Evolutionary conservation across 148 eudicot genomes (phyloP).

Genomic region (Vaccinium vitisidaea): DNA sequence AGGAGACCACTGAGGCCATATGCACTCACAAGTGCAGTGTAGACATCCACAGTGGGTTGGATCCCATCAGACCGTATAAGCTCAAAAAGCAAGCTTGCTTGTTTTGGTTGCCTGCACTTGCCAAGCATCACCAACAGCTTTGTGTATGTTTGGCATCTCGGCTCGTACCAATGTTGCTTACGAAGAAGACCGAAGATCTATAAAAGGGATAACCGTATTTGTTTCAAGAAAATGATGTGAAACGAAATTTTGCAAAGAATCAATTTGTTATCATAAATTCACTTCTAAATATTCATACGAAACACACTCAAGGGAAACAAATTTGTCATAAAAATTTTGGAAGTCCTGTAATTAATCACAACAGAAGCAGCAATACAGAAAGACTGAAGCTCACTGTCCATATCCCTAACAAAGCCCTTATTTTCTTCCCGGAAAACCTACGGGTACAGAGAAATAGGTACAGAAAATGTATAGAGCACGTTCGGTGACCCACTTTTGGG

Average conservation of each 20-base stretch:
- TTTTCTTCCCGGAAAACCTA: neutral
- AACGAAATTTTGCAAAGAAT: neutral
- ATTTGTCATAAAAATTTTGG: neutral
- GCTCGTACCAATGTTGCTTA: conserved; percentile 87
- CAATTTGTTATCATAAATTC: neutral
- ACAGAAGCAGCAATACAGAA: neutral
- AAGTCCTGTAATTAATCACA: neutral
- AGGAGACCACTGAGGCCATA: conserved; percentile 68
- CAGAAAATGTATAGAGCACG: too few species aligned
- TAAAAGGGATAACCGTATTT: conserved; percentile 10
- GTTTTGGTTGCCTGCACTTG: conserved; percentile 67
- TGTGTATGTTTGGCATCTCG: conserved; percentile 73
- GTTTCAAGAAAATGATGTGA: conserved; percentile 4
- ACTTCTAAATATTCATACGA: neutral
- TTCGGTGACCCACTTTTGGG: too few species aligned
- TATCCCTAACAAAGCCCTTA: neutral
- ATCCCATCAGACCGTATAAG: conserved; percentile 71
- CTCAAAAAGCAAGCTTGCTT: conserved; percentile 73
- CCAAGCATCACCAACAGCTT: conserved; percentile 83
- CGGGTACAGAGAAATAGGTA: too few species aligned
- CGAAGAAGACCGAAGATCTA: conserved; percentile 85
- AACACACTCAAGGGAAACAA: neutral
- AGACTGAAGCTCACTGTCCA: neutral
- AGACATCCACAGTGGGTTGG: conserved; percentile 64
- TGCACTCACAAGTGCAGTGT: conserved; percentile 70